Percentiles rank a stretch among this genome's conserved stretches.
phyloP scores from a whole-genome alignment of 257 asterid genomes.

The Rauvolfia tetraphylla region DNA sequence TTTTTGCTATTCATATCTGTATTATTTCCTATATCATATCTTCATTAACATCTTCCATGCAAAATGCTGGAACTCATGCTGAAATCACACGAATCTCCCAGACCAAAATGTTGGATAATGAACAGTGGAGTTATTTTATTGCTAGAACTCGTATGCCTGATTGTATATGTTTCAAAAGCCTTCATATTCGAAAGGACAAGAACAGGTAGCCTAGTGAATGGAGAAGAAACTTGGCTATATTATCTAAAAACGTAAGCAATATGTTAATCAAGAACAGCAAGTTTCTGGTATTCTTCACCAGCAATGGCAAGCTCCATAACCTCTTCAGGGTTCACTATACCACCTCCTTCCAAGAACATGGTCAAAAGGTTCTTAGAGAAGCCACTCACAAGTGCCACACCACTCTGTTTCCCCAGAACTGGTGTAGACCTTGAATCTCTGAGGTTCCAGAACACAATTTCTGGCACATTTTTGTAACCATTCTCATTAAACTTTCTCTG shows the following conservation, averaged over 20 bases:
- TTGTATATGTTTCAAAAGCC: too few relatives aligned
- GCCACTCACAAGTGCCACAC: conserved; percentile 60
- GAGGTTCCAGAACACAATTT: conserved; percentile 68
- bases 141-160: too few relatives aligned
- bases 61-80: too few relatives aligned
- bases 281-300: conserved; percentile 43
- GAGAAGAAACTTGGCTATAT: background rate
- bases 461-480: conserved; percentile 46
- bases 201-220: background rate
- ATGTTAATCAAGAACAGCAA: conserved; percentile 39
- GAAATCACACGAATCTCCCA: too few relatives aligned
- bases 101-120: too few relatives aligned
- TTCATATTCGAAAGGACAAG: too few relatives aligned
- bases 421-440: conserved; percentile 48
- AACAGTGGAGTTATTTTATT: too few relatives aligned
- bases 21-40: too few relatives aligned
- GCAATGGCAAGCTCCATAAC: conserved; percentile 50
- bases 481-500: conserved; percentile 45
- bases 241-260: background rate
- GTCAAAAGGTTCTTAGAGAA: conserved; percentile 51
- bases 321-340: conserved; percentile 27
- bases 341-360: conserved; percentile 51
- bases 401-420: conserved; percentile 40
- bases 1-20: too few relatives aligned
- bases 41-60: too few relatives aligned